phyloP scores from a whole-genome alignment of 495 filamentous ascomycete genomes.

The Aspergillus sparsus region DNA sequence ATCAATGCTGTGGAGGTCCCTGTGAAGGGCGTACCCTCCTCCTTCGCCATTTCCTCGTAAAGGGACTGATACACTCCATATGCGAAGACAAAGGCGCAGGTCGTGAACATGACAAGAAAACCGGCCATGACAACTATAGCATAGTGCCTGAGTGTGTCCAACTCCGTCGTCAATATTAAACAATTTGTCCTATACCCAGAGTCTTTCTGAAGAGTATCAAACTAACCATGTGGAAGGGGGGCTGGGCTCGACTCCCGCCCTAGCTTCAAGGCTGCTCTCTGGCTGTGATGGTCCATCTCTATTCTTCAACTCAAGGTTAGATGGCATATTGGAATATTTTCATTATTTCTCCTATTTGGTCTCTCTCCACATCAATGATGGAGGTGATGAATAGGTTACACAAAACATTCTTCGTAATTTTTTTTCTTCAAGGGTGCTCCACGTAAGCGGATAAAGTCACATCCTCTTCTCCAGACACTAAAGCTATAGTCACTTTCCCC shows the following conservation, averaged over 20 bases:
- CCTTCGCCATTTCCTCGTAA: conserved; percentile 41
- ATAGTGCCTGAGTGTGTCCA: conserved; percentile 14
- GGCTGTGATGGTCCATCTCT: background rate
- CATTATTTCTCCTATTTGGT: background rate
- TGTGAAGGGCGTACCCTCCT: conserved; percentile 36
- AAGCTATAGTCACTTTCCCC: background rate
- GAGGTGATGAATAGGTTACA: background rate
- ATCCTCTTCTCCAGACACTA: conserved; percentile 9
- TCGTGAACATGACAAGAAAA: conserved; percentile 44
- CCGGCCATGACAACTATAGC: conserved; percentile 34
- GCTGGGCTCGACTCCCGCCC: background rate
- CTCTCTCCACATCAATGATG: background rate
- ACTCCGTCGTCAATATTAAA: background rate
- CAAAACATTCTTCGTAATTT: too few relatives aligned
- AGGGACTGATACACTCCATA: conserved; percentile 50
- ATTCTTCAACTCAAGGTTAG: conserved; percentile 5
- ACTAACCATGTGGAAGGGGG: conserved; percentile 7
- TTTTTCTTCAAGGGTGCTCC: background rate
- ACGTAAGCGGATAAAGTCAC: conserved; percentile 3
- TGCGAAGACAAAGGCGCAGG: conserved; percentile 46
- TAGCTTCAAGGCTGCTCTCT: background rate
- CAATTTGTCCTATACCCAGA: background rate
- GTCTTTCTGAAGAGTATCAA: background rate
- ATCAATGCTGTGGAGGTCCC: conserved; percentile 42
- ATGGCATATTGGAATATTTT: background rate